Conservation (phyloP, 129 eudicot species). For the Escallonia rubra region DNA sequence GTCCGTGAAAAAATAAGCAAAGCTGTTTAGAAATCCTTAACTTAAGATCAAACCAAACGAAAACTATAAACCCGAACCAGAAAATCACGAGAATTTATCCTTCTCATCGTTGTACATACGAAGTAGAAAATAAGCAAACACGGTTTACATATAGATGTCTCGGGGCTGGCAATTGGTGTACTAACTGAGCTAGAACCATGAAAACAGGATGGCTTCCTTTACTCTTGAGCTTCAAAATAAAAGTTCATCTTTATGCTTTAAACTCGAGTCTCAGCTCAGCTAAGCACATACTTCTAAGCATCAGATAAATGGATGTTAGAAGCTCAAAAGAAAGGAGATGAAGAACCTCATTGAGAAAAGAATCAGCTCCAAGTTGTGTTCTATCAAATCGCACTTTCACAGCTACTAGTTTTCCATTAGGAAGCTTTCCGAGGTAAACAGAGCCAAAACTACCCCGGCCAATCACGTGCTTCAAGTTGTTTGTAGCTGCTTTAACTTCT, state of each 20-base stretch:
- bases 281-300: neutral
- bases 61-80: too few relatives aligned
- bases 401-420: constrained; percentile 64
- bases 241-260: neutral
- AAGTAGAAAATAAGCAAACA: neutral
- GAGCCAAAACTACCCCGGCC: constrained; percentile 94
- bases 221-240: too few relatives aligned
- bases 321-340: constrained; percentile 3
- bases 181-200: too few relatives aligned
- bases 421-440: constrained; percentile 74
- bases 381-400: constrained; percentile 82
- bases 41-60: neutral
- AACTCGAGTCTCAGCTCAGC: neutral
- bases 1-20: constrained; percentile 8
- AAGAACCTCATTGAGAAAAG: constrained; percentile 81
- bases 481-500: constrained; percentile 78
- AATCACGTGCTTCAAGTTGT: constrained; percentile 68
- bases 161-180: too few relatives aligned
- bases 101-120: neutral
- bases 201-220: too few relatives aligned
- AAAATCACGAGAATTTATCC: too few relatives aligned
- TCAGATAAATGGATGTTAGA: neutral
- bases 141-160: too few relatives aligned
- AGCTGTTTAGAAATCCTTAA: neutral
- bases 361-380: constrained; percentile 68